Conservation (phyloP, 2,329 filamentous ascomycete species). For the Blastomyces parvus region DNA sequence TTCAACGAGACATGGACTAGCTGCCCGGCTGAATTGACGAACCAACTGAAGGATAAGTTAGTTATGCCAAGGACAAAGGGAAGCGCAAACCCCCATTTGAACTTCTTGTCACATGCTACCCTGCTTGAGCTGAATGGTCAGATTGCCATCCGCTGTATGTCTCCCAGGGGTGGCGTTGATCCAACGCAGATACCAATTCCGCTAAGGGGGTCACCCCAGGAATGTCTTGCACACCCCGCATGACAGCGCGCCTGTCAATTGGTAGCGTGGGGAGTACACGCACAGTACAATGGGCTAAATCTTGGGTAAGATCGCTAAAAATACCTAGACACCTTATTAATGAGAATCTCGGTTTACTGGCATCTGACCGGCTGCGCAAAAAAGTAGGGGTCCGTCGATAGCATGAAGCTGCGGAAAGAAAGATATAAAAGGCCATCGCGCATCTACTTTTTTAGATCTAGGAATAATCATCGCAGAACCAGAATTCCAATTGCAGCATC, state of each 20-base stretch:
- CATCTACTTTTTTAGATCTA: background rate
- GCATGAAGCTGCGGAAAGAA: background rate
- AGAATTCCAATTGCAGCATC: background rate
- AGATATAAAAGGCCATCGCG: background rate
- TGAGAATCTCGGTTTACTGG: background rate
- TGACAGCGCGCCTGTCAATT: background rate
- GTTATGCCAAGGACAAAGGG: background rate
- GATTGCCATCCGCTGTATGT: background rate
- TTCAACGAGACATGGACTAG: background rate
- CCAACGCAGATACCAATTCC: background rate
- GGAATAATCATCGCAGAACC: slow-evolving; percentile 2
- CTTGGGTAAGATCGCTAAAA: background rate
- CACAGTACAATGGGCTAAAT: background rate
- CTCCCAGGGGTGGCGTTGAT: background rate
- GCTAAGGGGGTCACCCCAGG: background rate
- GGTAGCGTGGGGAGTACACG: background rate
- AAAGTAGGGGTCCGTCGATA: background rate
- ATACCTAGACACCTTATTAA: background rate
- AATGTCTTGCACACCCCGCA: background rate
- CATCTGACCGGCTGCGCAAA: background rate
- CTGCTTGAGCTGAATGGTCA: background rate
- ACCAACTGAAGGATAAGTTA: background rate
- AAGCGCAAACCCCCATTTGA: background rate
- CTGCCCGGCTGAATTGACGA: background rate
- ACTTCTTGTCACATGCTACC: background rate